These are phyloP conservation scores for Cyberlindnera meyerae DNA, from an alignment of 805 yeast species.

Conservation along the genomic window DNA sequence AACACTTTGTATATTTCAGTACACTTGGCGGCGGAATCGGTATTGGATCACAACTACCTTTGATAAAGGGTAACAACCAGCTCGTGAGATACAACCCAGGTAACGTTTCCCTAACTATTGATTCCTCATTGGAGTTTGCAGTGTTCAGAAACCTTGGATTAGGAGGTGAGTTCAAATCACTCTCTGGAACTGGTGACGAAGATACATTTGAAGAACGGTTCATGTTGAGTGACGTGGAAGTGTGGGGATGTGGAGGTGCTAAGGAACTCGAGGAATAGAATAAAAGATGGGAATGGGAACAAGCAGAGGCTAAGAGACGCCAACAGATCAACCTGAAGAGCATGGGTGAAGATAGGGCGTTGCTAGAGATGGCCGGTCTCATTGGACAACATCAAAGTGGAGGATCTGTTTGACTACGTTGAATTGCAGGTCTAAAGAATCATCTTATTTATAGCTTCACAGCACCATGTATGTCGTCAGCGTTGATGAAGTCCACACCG, in stretches of 20 bases:
- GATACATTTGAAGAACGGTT: slow-evolving; percentile 63
- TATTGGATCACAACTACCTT: slow-evolving; percentile 69
- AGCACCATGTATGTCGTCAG: slow-evolving; percentile 51
- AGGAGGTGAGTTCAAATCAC: slow-evolving; percentile 45
- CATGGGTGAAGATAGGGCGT: slow-evolving; percentile 77
- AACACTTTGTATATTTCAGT: slow-evolving; percentile 56
- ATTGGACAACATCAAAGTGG: slow-evolving; percentile 47
- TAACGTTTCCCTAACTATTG: slow-evolving; percentile 73
- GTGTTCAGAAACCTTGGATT: slow-evolving; percentile 65
- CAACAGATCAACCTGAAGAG: slow-evolving; percentile 61
- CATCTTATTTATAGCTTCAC: slow-evolving; percentile 7
- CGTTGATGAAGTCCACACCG: slow-evolving; percentile 57
- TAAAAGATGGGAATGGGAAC: slow-evolving; percentile 88
- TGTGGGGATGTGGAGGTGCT: slow-evolving; percentile 86
- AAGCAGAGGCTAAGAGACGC: slow-evolving; percentile 74
- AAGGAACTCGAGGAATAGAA: slow-evolving; percentile 74
- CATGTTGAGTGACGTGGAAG: slow-evolving; percentile 71
- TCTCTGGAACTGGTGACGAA: slow-evolving; percentile 22
- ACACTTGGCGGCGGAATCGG: slow-evolving; percentile 79
- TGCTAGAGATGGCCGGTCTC: slow-evolving; percentile 77
- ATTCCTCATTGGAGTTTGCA: slow-evolving; percentile 73
- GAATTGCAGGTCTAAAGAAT: no score
- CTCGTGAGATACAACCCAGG: slow-evolving; percentile 56
- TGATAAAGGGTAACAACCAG: slow-evolving; percentile 36
- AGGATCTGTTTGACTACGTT: slow-evolving; percentile 42